These are phyloP conservation scores for Apiotrichum mycotoxinovorans DNA, from an alignment of 1,284 basidiomycete species.

Conservation along the genomic window DNA sequence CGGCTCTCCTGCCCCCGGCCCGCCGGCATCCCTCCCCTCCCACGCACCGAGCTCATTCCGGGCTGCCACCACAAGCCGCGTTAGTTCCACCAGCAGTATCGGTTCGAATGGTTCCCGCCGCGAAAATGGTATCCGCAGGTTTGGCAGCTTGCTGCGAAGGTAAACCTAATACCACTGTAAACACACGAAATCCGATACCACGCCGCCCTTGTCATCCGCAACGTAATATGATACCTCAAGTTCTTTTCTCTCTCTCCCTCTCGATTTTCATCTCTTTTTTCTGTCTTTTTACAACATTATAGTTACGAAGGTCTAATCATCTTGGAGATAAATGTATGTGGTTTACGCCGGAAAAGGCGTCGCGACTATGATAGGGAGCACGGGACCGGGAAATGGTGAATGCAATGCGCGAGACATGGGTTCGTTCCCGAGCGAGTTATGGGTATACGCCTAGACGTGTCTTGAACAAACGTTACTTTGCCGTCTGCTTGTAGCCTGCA, in stretches of 20 bases:
- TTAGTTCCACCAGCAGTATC: not conserved
- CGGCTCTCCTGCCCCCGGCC: not conserved
- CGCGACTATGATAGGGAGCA: not conserved
- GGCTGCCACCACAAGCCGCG: not conserved
- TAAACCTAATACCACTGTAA: not conserved
- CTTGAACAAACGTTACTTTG: conserved; percentile 23
- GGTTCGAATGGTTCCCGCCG: not conserved
- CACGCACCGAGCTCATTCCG: not conserved
- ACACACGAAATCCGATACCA: not conserved
- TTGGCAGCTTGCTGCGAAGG: conserved; percentile 36
- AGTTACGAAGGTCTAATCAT: not conserved
- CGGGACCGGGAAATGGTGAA: not conserved
- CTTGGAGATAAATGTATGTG: conserved; percentile 4
- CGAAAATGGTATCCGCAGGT: conserved; percentile 24
- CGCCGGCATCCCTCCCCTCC: not conserved
- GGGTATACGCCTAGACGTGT: not conserved
- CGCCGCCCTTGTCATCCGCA: no score
- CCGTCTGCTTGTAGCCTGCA: conserved; percentile 42
- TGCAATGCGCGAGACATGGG: not conserved
- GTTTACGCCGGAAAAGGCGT: not conserved
- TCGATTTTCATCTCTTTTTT: not conserved
- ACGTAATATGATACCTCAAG: not conserved
- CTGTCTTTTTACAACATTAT: not conserved
- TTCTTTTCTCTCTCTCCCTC: not conserved
- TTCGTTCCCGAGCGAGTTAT: no score